Evolutionary conservation across 352 stramenopile genomes (phyloP), one percentile per base, ranked within the genome.

Genomic region (Phytophthora aleatoria): DNA sequence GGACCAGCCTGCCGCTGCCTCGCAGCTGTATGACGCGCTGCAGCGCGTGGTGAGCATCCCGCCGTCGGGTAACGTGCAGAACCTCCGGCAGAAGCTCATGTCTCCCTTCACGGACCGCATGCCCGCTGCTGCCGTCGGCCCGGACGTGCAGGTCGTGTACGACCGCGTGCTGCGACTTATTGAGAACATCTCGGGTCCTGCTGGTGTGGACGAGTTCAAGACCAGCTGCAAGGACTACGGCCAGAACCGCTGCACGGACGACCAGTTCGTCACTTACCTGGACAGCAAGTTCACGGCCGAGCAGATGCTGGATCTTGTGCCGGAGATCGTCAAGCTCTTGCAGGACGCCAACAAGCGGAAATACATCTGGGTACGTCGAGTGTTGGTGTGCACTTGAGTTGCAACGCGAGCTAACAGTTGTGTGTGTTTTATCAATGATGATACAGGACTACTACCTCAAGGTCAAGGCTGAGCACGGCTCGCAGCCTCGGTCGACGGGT

Each of bases 211-310:
- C 20, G 83, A 95, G 56, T 95, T 95, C 73, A 93, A 93, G 71
- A 83, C 70, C 44, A 85, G 83, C 57, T 95, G 87, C 76, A 95
- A 95, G 67, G 84, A 93, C 47, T 95, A 90, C 55, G 84, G 87
- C 27, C 87, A 95, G 74, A 92, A 90, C 69, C 83, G 84, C 43
- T 86, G 81, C 71, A 78, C 79, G 41, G 79, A 93, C 69, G 77
- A 86, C 38, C 65, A 90, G 60, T 95, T 95, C 53, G 64, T 73
- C 28, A 63, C 55, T 52, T 95, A 92, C 57, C 49, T 95, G 64
- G 69, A 69, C 56, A 81, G 74, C 66, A 85, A 87, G 68, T 95
- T 95, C 57, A 74, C 78, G n/a, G 52, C 73, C 2, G 81, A 92
- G 44, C 83, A 94, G 64, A 75, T 86, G 41, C 52, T 92, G 63